Evolutionary conservation across 2,329 filamentous ascomycete species (phyloP), one percentile per base, ranked within the genome.

Genomic region (Plectosphaerella plurivora): DNA sequence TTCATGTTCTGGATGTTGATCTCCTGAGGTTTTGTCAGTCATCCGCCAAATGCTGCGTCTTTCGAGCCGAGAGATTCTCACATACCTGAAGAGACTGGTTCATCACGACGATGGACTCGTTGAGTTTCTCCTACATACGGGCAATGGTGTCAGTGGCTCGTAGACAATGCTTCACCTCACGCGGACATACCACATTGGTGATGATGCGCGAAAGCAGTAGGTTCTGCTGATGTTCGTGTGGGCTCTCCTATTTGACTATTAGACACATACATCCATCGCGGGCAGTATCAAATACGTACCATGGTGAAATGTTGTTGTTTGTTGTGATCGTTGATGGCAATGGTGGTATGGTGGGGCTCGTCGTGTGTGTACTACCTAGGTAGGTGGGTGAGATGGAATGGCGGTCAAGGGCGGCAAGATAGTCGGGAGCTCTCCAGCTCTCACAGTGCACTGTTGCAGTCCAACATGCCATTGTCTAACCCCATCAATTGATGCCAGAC

Each of bases 1-100:
- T 99, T 96, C 91, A 97, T 97, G 69, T 97, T 99, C 64, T 96
- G 89, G 52, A 97, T 87, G 65, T 97, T 97, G 78, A 97, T 97
- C 60, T 97, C 93, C 89, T 96, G 61, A 12, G 14, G 9, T 15
- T 14, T 9, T 22, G 14, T 45, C 12, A 39, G 25, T 8, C 15
- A 5, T 4, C 8, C 6, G 5, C 4, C 10, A 14, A 25, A 20
- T 39, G 3, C 22, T 5, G 22, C 22, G 22, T 22, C 3, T 22
- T n/a, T 39, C 24, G 22, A 3, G 39, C 18, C 7, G 50, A 20
- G 20, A 15, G 5, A 33, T 36, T 11, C 4, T n/a, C 41, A 20
- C 53, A 14, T 49, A 92, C 91, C 72, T 96, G 89, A 1, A 99
- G 84, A 48, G 84, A 89, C 70, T 91, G 96, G 72, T 97, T 99